A percentile compares a stretch with the other conserved stretches of the same genome.
Evolutionary conservation across 345 rosid genomes (phyloP).

Genomic region (Gossypium sturtianum): DNA sequence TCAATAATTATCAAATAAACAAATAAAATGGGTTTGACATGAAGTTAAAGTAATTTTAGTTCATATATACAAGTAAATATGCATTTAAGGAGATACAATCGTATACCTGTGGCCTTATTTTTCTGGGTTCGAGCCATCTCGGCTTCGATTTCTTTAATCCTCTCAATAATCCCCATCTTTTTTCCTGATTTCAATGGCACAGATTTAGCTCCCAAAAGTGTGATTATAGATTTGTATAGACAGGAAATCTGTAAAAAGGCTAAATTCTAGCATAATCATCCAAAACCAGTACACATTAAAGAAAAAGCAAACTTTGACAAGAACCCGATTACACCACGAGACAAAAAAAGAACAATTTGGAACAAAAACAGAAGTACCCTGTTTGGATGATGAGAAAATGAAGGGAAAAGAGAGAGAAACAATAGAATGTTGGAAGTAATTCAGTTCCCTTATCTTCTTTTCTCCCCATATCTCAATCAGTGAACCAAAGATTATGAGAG

Average conservation of each 20-base stretch:
- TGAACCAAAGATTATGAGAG: background rate
- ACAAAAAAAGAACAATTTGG: background rate
- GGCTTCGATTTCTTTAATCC: slow-evolving; percentile 95
- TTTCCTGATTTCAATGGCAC: slow-evolving; percentile 18
- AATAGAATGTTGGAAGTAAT: background rate
- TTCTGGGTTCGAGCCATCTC: slow-evolving; percentile 99
- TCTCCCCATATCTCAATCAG: background rate
- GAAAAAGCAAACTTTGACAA: background rate
- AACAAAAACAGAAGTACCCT: background rate
- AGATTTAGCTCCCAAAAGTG: background rate
- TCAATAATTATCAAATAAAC: background rate
- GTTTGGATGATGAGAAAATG: background rate
- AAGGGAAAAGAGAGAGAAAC: background rate
- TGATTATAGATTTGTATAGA: background rate
- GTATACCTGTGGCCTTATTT: slow-evolving; percentile 89
- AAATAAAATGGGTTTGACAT: background rate
- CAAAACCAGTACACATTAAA: background rate
- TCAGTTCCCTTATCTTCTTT: background rate
- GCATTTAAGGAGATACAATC: background rate
- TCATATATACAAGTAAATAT: background rate
- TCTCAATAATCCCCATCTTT: slow-evolving; percentile 94
- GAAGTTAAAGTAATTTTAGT: background rate
- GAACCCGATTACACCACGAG: background rate
- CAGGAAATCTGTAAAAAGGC: background rate
- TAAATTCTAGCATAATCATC: background rate